These are phyloP conservation scores for Jamesozyma lodderae DNA, from an alignment of 805 yeast genomes.

Conservation along the genomic window DNA sequence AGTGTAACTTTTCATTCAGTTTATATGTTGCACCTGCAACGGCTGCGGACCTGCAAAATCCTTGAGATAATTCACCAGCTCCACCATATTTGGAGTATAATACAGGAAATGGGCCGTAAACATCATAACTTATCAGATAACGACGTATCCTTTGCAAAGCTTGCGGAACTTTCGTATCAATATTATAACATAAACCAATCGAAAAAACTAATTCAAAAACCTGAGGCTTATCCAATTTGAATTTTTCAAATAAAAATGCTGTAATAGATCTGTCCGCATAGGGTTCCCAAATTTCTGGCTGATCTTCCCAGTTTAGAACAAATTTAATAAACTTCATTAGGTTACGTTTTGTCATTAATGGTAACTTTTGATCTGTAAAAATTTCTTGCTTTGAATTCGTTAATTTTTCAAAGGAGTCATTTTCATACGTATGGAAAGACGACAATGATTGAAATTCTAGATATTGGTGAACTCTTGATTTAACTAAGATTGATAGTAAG, in stretches of 20 bases:
- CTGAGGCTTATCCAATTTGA: conserved; percentile 65
- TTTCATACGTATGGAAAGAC: conserved; percentile 88
- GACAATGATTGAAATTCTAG: conserved; percentile 85
- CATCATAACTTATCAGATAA: conserved; percentile 75
- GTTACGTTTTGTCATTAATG: conserved; percentile 67
- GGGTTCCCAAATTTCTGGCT: conserved; percentile 46
- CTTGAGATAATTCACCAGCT: conserved; percentile 92
- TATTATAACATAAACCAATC: conserved; percentile 65
- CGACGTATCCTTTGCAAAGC: conserved; percentile 78
- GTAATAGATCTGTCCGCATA: conserved; percentile 49
- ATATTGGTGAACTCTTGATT: conserved; percentile 82
- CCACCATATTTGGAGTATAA: conserved; percentile 90
- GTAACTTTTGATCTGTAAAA: conserved; percentile 76
- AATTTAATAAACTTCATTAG: conserved; percentile 85
- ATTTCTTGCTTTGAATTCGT: conserved; percentile 86
- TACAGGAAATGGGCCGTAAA: conserved; percentile 91
- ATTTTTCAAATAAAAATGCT: conserved; percentile 52
- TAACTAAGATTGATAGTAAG: conserved; percentile 63
- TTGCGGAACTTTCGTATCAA: conserved; percentile 54
- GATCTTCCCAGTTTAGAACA: conserved; percentile 60
- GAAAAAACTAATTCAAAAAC: conserved; percentile 77
- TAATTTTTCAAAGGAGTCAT: conserved; percentile 80
- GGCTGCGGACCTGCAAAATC: conserved; percentile 95
- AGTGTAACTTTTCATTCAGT: conserved; percentile 54
- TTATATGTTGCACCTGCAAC: conserved; percentile 95